Conservation (phyloP, 495 filamentous ascomycete species). For the Podospora appendiculata region DNA sequence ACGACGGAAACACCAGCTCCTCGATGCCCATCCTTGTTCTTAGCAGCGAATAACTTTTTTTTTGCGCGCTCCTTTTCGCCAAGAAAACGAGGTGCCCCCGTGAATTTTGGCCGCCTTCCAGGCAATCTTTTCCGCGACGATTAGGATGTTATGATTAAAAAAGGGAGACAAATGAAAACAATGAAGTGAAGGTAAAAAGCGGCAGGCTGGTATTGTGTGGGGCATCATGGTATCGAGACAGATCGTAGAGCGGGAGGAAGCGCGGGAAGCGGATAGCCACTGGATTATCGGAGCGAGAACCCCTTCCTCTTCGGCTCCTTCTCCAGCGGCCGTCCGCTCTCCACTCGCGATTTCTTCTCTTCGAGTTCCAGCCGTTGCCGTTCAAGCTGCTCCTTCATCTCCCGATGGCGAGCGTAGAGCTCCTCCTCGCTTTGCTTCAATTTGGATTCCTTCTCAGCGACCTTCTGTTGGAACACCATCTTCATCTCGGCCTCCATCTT, state of each 20-base stretch:
- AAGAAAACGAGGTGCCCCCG: not conserved
- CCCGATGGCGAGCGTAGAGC: conserved; percentile 90
- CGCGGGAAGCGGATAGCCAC: conserved; percentile 2
- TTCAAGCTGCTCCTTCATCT: conserved; percentile 99
- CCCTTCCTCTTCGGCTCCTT: conserved; percentile 96
- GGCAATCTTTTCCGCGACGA: conserved; percentile 25
- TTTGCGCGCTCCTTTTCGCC: not conserved
- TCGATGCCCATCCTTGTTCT: conserved; percentile 16
- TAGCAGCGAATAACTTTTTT: conserved; percentile 13
- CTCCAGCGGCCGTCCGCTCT: conserved; percentile 90
- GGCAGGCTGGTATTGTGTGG: conserved; percentile 41
- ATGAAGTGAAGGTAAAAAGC: conserved; percentile 32
- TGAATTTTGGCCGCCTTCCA: conserved; percentile 15
- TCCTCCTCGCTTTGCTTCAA: conserved; percentile 98
- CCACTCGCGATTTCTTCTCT: conserved; percentile 91
- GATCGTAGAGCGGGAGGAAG: conserved; percentile 31
- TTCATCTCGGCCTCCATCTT: conserved; percentile 99
- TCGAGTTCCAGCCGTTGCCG: conserved; percentile 88
- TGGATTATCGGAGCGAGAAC: conserved; percentile 85
- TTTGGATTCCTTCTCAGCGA: conserved; percentile 98
- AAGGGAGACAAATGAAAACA: conserved; percentile 33
- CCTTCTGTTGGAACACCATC: conserved; percentile 99
- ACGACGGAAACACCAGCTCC: conserved; percentile 17
- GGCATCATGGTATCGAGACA: conserved; percentile 40
- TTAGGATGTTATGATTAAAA: conserved; percentile 45